These are phyloP conservation scores for Austropuccinia psidii DNA, from an alignment of 1,284 basidiomycete genomes.

Conservation along the genomic window DNA sequence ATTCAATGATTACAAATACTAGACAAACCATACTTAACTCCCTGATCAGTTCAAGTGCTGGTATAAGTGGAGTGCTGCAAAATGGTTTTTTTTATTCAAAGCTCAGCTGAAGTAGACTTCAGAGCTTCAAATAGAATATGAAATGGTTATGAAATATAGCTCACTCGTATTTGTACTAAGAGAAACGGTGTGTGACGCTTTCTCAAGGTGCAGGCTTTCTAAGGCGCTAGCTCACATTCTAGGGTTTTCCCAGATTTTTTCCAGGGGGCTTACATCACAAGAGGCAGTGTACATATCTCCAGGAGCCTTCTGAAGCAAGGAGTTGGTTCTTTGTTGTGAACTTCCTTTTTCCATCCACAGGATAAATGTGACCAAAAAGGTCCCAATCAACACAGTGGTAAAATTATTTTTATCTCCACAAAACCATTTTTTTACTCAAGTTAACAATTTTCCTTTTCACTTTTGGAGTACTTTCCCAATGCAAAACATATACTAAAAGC, in stretches of 20 bases:
- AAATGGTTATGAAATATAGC: not conserved
- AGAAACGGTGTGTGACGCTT: not conserved
- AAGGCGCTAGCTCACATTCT: not conserved
- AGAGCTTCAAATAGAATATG: constrained; percentile 2
- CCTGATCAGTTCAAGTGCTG: constrained; percentile 4
- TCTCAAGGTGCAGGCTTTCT: not conserved
- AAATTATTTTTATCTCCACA: too few species aligned
- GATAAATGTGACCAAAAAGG: constrained; percentile 20
- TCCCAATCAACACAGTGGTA: too few species aligned
- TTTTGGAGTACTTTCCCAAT: too few species aligned
- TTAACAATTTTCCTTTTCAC: too few species aligned
- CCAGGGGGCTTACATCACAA: constrained; percentile 17
- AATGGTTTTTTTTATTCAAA: constrained; percentile 25
- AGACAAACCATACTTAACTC: constrained; percentile 24
- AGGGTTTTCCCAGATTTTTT: not conserved
- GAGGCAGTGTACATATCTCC: constrained; percentile 13
- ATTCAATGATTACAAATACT: constrained; percentile 19
- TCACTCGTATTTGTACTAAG: not conserved
- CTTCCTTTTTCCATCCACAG: not conserved
- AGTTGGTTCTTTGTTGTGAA: not conserved
- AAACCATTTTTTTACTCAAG: too few species aligned
- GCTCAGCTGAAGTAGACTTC: not conserved
- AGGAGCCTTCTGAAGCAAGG: not conserved
- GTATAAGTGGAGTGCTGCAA: constrained; percentile 6
- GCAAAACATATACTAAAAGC: too few species aligned